Base-by-base conservation (phyloP, 2,329 filamentous ascomycete species). In the Dendrostoma leiphaemia region DNA sequence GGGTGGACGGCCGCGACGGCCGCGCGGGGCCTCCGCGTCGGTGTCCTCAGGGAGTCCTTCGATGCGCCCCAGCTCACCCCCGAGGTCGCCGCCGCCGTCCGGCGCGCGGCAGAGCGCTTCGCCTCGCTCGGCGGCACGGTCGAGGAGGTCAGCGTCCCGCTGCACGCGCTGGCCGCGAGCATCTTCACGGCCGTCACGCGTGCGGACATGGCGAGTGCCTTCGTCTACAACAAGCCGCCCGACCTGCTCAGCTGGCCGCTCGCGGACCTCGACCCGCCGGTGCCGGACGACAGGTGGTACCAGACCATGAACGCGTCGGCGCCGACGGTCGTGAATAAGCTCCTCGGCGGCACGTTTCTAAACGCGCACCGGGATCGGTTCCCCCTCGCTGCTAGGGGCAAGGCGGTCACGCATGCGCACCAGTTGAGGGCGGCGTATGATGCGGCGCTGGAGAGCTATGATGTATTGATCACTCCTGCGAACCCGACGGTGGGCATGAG, bases 361-460 rank as follows among this genome's bases (percentile, higher is more conserved):
- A 32, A 9, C 21, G 57, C 59, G 10, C 58, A 68, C 34, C 38
- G 28, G 5, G 15, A 41, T 4, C 59, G 61, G 4, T 71, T 64
- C 45, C 65, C 66, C 0, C 58, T 64, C 3, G 58, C 60, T 6
- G 62, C 71, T 8, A 69, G 74, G 31, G 71, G 69, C 31, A 79
- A 80, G 64, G 75, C 75, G 0, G 67, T 78, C 54, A 70, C 71
- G 38, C 73, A 77, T 52, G 72, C 74, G 1, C 71, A 72, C 46
- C 65, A 78, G 62, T 65, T 81, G 23, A 68, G 75, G 3, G 74
- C 70, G 4, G 75, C 74, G 3, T 81, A 81, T 60, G 76, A 80
- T 59, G 57, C 60, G 12, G 75, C 69, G 0, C 61, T 80, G 7
- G 62, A 64, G 23, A 61, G 69, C 0, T 67, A 74, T n/a, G 78